Conservation (phyloP, 2,329 filamentous ascomycete genomes). For the Microcyclospora tardicrescens region DNA sequence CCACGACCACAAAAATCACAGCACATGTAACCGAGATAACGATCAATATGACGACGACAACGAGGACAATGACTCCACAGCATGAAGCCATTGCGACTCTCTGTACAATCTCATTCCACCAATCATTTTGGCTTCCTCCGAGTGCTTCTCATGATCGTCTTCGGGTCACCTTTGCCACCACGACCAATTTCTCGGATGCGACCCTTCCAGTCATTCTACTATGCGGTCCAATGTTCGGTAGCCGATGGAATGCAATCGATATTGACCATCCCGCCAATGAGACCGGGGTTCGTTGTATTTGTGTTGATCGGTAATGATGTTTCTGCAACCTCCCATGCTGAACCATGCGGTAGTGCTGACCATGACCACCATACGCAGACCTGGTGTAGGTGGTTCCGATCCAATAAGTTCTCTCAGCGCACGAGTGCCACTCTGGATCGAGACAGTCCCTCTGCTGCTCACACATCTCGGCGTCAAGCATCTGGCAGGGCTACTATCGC, state of each 20-base stretch:
- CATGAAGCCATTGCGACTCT: slow-evolving; percentile 6
- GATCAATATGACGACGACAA: too few relatives aligned
- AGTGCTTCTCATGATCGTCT: slow-evolving; percentile 12
- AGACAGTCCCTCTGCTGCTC: slow-evolving; percentile 29
- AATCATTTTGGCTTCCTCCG: slow-evolving; percentile 15
- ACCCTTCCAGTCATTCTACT: slow-evolving; percentile 24
- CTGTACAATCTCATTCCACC: slow-evolving; percentile 13
- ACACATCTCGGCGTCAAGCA: slow-evolving; percentile 24
- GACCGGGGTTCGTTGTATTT: slow-evolving; percentile 25
- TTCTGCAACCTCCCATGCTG: not conserved
- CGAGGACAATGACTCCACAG: not conserved
- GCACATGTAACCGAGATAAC: too few relatives aligned
- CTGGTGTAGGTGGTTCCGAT: slow-evolving; percentile 33
- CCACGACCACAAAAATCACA: too few relatives aligned
- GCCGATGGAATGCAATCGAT: slow-evolving; percentile 18
- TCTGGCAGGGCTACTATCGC: slow-evolving; percentile 25
- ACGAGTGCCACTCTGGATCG: slow-evolving; percentile 29
- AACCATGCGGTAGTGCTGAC: not conserved
- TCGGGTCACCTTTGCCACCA: slow-evolving; percentile 20
- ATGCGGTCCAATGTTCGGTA: slow-evolving; percentile 28
- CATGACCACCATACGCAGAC: slow-evolving; percentile 15
- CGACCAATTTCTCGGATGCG: slow-evolving; percentile 17
- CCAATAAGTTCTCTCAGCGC: slow-evolving; percentile 21
- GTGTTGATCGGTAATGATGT: slow-evolving; percentile 26
- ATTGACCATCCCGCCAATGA: slow-evolving; percentile 21